Conservation (phyloP, 2,329 filamentous ascomycete species). For the Neopestalotiopsis clavispora region DNA sequence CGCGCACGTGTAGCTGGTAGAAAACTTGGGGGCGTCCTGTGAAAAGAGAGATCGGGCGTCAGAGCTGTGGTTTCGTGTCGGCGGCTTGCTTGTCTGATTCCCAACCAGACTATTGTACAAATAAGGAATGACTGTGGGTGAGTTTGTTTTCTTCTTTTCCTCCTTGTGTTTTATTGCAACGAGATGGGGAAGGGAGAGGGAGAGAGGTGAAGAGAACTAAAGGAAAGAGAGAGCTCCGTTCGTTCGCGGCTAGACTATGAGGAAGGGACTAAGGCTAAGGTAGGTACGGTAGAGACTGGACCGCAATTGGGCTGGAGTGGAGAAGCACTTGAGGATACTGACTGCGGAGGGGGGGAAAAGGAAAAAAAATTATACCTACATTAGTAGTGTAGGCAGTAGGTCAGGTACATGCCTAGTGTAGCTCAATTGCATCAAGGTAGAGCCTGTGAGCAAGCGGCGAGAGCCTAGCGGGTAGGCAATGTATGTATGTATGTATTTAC, state of each 20-base stretch:
- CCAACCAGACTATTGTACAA: background rate
- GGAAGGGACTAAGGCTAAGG: background rate
- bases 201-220: background rate
- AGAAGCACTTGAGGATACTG: too few relatives aligned
- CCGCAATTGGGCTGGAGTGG: background rate
- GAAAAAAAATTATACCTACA: too few relatives aligned
- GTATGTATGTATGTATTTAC: too few relatives aligned
- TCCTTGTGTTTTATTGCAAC: background rate
- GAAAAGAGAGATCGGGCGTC: background rate
- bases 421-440: too few relatives aligned
- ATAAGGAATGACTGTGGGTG: slow-evolving; percentile 14
- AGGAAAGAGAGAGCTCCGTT: background rate
- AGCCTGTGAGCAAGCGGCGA: too few relatives aligned
- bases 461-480: too few relatives aligned
- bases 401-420: too few relatives aligned
- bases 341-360: too few relatives aligned
- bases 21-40: background rate
- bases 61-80: background rate
- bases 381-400: too few relatives aligned
- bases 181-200: background rate
- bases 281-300: background rate
- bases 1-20: background rate
- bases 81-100: background rate
- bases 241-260: background rate
- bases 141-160: background rate